A percentile compares a stretch with the other conserved stretches of the same genome.
Evolutionary conservation across 163 green algal species (phyloP).

Genomic region (Scenedesmus sp.): DNA sequence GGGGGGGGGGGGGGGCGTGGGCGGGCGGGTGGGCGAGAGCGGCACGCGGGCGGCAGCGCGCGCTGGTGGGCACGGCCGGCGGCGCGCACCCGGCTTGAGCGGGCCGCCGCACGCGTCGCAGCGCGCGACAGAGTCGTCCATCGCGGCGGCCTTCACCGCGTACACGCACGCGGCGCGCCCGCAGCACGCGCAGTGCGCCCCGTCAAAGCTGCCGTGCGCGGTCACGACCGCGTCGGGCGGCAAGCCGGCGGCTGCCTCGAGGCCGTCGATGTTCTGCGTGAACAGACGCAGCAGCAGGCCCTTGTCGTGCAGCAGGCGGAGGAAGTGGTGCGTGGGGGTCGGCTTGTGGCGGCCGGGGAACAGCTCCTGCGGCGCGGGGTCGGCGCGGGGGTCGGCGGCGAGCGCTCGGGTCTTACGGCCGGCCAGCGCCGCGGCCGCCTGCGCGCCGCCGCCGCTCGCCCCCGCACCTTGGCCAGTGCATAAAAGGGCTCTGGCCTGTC

Average conservation of each 20-base stretch:
- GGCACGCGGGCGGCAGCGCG: too few species aligned
- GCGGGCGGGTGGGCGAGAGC: too few species aligned
- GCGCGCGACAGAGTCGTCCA: constrained; percentile 29
- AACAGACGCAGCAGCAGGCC: constrained; percentile 81
- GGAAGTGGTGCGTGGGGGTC: constrained; percentile 84
- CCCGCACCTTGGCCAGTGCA: constrained; percentile 41
- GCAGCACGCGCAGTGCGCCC: constrained; percentile 68
- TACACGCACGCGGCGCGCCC: constrained; percentile 10
- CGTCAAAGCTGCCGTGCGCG: constrained; percentile 76
- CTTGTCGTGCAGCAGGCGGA: constrained; percentile 84
- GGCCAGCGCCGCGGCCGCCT: neutral
- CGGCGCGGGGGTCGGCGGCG: neutral
- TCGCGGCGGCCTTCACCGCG: constrained; percentile 36
- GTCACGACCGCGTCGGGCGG: constrained; percentile 48
- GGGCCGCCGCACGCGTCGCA: constrained; percentile 52
- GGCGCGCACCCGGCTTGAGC: constrained; percentile 68
- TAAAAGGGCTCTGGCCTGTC: constrained; percentile 49
- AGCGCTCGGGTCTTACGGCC: neutral
- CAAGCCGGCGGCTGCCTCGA: constrained; percentile 77
- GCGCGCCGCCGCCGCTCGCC: neutral
- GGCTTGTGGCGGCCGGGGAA: constrained; percentile 78
- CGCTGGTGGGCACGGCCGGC: too few species aligned
- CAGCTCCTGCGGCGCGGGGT: constrained; percentile 64
- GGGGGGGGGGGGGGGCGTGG: too few species aligned
- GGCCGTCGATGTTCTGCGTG: constrained; percentile 58